Percentiles rank a stretch among this genome's conserved stretches.
Evolutionary conservation across 2,329 filamentous ascomycete genomes (phyloP).

Genomic region (Pseudogymnoascus verrucosus): DNA sequence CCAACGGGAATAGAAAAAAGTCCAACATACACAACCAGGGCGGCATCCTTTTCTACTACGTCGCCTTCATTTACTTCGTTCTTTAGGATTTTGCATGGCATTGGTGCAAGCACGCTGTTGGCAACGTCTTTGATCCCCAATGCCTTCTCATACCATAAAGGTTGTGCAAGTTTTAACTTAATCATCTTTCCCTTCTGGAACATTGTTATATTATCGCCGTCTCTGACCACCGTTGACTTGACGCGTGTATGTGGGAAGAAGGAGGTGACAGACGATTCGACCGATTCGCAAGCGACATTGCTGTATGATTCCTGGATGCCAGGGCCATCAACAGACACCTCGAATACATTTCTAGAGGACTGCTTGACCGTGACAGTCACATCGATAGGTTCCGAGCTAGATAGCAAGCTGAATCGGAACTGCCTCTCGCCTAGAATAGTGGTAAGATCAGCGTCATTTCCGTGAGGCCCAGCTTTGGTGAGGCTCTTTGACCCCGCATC

Average conservation of each 20-base stretch:
- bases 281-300: slow-evolving; percentile 39
- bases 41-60: slow-evolving; percentile 73
- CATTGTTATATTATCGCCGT: slow-evolving; percentile 57
- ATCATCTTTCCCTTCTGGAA: slow-evolving; percentile 64
- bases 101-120: slow-evolving; percentile 82
- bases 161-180: slow-evolving; percentile 49
- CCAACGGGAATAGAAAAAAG: slow-evolving; percentile 16
- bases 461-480: slow-evolving; percentile 32
- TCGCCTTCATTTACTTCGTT: slow-evolving; percentile 83
- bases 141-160: slow-evolving; percentile 80
- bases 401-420: slow-evolving; percentile 20
- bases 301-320: slow-evolving; percentile 31
- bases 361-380: slow-evolving; percentile 25
- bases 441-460: slow-evolving; percentile 47
- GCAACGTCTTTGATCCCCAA: slow-evolving; percentile 71
- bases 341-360: slow-evolving; percentile 29
- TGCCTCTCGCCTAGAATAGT: slow-evolving; percentile 18
- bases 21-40: slow-evolving; percentile 66
- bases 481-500: slow-evolving; percentile 26
- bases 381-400: slow-evolving; percentile 5
- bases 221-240: slow-evolving; percentile 65
- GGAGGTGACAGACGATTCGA: slow-evolving; percentile 48
- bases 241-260: slow-evolving; percentile 79
- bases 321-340: slow-evolving; percentile 38
- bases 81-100: slow-evolving; percentile 93